Percentiles rank a stretch among this genome's conserved stretches.
These are phyloP conservation scores for Penicillium macrosclerotiorum DNA, from an alignment of 495 filamentous ascomycete species.

Conservation along the genomic window DNA sequence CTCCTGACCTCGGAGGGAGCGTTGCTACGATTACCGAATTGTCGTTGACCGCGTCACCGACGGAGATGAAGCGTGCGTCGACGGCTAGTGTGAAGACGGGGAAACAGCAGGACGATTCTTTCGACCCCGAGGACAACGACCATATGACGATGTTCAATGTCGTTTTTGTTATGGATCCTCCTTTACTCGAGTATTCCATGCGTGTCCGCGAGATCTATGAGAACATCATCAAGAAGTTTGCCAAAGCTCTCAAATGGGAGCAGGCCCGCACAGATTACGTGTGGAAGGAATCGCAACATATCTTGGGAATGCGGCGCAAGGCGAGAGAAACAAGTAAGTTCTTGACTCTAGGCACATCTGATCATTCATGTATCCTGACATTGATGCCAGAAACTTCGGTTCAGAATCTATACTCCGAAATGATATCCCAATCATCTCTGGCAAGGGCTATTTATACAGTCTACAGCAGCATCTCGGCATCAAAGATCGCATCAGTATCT, in stretches of 20 bases:
- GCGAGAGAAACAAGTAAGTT: conserved; percentile 69
- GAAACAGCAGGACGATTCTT: conserved; percentile 29
- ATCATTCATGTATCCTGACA: not conserved
- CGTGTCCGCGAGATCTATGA: conserved; percentile 78
- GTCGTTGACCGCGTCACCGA: conserved; percentile 24
- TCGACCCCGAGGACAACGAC: conserved; percentile 55
- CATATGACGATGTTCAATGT: conserved; percentile 96
- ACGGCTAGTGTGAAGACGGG: conserved; percentile 38
- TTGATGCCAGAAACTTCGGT: conserved; percentile 33
- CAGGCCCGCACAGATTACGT: conserved; percentile 86
- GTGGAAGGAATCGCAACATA: conserved; percentile 77
- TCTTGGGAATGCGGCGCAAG: conserved; percentile 73
- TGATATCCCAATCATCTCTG: conserved; percentile 73
- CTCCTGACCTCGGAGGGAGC: conserved; percentile 28
- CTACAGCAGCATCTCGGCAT: conserved; percentile 75
- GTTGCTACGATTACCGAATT: conserved; percentile 30
- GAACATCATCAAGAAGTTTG: conserved; percentile 84
- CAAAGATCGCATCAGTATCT: conserved; percentile 73
- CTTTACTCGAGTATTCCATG: conserved; percentile 69
- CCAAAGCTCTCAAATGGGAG: conserved; percentile 85
- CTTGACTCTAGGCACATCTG: not conserved
- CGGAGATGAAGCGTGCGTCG: conserved; percentile 36
- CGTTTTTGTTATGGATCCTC: conserved; percentile 84
- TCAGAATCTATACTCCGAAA: conserved; percentile 49
- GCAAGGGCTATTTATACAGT: conserved; percentile 80